Percentiles rank a stretch among this genome's conserved stretches.
Evolutionary conservation across 371 early-diverging fungal genomes (phyloP).

Genomic region (Lichtheimia ornata): DNA sequence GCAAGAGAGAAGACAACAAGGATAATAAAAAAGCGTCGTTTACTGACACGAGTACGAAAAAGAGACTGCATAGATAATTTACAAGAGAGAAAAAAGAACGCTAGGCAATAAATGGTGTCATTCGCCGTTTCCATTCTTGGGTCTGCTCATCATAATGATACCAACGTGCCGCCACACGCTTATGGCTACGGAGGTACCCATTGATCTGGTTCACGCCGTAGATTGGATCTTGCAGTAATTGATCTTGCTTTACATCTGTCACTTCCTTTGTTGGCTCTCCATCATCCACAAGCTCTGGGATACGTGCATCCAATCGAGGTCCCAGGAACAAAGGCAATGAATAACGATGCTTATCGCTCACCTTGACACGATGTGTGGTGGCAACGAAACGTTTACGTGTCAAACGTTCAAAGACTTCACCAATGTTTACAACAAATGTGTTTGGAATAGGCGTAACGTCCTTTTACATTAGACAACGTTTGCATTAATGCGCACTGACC

Average conservation of each 20-base stretch:
- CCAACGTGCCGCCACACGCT: conserved; percentile 26
- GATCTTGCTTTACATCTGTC: conserved; percentile 36
- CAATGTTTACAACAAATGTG: conserved; percentile 71
- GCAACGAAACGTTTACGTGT: conserved; percentile 55
- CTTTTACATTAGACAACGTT: conserved; percentile 5
- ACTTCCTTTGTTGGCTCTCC: conserved; percentile 8
- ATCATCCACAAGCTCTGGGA: conserved; percentile 29
- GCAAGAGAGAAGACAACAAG: not conserved
- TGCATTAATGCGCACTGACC: not conserved
- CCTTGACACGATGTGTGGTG: conserved; percentile 64
- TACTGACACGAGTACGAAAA: conserved; percentile 1
- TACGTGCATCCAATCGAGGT: conserved; percentile 36
- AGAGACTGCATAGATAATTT: conserved; percentile 1
- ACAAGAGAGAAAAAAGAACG: not conserved
- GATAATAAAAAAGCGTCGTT: conserved; percentile 2
- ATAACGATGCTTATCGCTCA: conserved; percentile 37
- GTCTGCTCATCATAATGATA: conserved; percentile 24
- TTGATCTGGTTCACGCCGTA: conserved; percentile 38
- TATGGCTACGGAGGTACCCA: conserved; percentile 32
- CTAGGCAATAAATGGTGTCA: not conserved
- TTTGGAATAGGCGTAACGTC: conserved; percentile 57
- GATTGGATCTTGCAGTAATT: conserved; percentile 32
- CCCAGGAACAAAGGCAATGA: conserved; percentile 59
- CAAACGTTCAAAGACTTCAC: conserved; percentile 61
- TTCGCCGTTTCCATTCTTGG: conserved; percentile 24